phyloP scores from a whole-genome alignment of 2,329 filamentous ascomycete species.

The Plectosphaerella plurivora region DNA sequence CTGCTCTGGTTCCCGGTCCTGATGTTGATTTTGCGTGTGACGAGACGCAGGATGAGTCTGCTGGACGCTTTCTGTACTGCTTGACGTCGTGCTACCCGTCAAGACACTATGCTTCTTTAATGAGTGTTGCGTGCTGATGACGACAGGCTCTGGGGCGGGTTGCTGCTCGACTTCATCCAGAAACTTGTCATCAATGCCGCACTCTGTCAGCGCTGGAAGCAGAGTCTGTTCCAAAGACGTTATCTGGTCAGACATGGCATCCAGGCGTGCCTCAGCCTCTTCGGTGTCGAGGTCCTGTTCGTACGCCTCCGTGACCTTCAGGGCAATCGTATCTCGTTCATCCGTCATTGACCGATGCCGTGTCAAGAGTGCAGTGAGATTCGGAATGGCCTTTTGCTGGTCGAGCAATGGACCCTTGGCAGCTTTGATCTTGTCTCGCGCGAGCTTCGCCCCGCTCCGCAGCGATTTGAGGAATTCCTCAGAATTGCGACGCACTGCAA shows the following conservation, averaged over 20 bases:
- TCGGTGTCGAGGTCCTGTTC: slow-evolving; percentile 45
- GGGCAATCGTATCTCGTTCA: slow-evolving; percentile 40
- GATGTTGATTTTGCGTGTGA: too few species aligned
- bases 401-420: slow-evolving; percentile 43
- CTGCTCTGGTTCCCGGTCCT: slow-evolving; percentile 5
- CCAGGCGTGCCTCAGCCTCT: slow-evolving; percentile 44
- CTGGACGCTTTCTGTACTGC: slow-evolving; percentile 42
- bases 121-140: slow-evolving; percentile 18
- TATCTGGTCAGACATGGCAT: slow-evolving; percentile 41
- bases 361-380: slow-evolving; percentile 34
- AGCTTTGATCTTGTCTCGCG: slow-evolving; percentile 40
- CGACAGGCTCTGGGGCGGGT: slow-evolving; percentile 1
- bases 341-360: slow-evolving; percentile 35
- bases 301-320: slow-evolving; percentile 45
- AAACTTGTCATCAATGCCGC: slow-evolving; percentile 39
- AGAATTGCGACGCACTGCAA: slow-evolving; percentile 40
- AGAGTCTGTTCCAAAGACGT: slow-evolving; percentile 33
- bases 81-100: slow-evolving; percentile 7
- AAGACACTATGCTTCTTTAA: slow-evolving; percentile 7
- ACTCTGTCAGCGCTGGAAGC: slow-evolving; percentile 33
- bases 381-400: slow-evolving; percentile 39
- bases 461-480: slow-evolving; percentile 43
- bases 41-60: slow-evolving; percentile 35
- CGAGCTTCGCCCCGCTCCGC: slow-evolving; percentile 38
- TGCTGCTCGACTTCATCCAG: slow-evolving; percentile 20